Base-by-base conservation (phyloP, 768 basidiomycete genomes). In the Suillus variegatus region DNA sequence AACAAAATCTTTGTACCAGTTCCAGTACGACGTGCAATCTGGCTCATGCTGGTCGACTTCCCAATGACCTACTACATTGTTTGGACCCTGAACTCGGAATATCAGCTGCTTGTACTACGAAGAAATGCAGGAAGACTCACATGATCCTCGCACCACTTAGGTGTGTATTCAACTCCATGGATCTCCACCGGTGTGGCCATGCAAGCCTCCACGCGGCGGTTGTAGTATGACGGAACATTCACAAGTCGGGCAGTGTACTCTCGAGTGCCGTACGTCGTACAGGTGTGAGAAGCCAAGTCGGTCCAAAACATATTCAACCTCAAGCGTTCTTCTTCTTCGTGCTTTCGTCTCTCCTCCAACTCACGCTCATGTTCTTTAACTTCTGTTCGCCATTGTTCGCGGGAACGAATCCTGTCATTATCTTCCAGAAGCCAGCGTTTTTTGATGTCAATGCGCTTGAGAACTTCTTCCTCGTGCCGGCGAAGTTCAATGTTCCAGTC, bases 201-300 rank as follows among this genome's bases (percentile, higher is more conserved):
- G 66, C 75, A 76, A 13, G 69, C 71, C n/a, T 71, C 67, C 4
- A 76, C 18, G 3, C 65, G 65, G 1, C 13, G 64, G 49, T 60
- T 64, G 61, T 75, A 77, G 8, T 51, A 32, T 16, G 35, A 22
- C 1, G 76, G 78, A 2, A 76, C 62, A 51, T 79, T 79, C 58
- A 67, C 65, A 0, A 79, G 63, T 6, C 68, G 60, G 0, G 78
- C 77, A 12, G 73, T 71, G 12, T 77, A 79, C 64, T 73, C 71
- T 38, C 74, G 66, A 35, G 71, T 72, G 1, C 67, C 73, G 20
- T 73, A 77, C 0, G 72, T 70, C 32, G 63, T 70, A 66, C 78
- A 79, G 22, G 69, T 60, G 28, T 74, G 71, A 4, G 63, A 54
- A 20, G 65, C 62, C 32, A 72, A 54, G 1, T 38, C 36, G 0